Evolutionary conservation across 331 rosid species (phyloP).

Genomic region (Dryas integrifolia): DNA sequence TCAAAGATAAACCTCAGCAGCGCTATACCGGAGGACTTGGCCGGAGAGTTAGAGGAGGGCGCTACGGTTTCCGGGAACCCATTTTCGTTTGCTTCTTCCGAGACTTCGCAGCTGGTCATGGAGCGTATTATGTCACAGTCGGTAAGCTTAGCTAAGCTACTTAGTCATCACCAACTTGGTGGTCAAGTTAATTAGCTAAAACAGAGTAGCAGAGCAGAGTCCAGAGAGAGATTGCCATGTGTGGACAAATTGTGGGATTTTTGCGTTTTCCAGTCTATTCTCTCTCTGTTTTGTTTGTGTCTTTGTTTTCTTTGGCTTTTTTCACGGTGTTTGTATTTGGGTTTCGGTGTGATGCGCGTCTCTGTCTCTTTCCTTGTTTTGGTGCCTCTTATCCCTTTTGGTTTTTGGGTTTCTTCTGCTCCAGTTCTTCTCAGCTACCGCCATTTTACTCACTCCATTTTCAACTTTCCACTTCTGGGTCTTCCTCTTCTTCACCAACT

Average conservation of each 20-base stretch:
- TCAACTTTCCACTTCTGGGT: conserved; percentile 19
- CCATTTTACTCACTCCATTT: background rate
- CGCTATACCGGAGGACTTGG: conserved; percentile 53
- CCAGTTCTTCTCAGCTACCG: too few relatives aligned
- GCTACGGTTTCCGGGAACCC: conserved; percentile 69
- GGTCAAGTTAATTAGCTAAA: too few relatives aligned
- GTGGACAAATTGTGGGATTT: conserved; percentile 32
- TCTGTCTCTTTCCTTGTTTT: conserved; percentile 2
- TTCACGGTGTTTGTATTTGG: conserved; percentile 6
- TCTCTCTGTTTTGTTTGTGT: background rate
- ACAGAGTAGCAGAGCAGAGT: conserved; percentile 4
- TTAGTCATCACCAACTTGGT: too few relatives aligned
- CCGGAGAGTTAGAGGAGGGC: conserved; percentile 57
- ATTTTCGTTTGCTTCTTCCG: conserved; percentile 74
- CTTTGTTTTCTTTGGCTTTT: conserved; percentile 4
- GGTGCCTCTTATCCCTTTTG: background rate
- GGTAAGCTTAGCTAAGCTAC: conserved; percentile 37
- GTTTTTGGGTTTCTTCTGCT: too few relatives aligned
- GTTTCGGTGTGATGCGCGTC: background rate
- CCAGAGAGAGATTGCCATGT: conserved; percentile 13
- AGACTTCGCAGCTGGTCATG: conserved; percentile 90
- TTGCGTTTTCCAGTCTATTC: background rate
- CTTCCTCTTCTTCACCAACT: background rate
- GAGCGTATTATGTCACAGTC: conserved; percentile 94
- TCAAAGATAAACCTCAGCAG: conserved; percentile 32